Percentiles rank a stretch among this genome's conserved stretches.
Conservation (phyloP, 1,284 basidiomycete species). For the Rhizoctonia solani region DNA sequence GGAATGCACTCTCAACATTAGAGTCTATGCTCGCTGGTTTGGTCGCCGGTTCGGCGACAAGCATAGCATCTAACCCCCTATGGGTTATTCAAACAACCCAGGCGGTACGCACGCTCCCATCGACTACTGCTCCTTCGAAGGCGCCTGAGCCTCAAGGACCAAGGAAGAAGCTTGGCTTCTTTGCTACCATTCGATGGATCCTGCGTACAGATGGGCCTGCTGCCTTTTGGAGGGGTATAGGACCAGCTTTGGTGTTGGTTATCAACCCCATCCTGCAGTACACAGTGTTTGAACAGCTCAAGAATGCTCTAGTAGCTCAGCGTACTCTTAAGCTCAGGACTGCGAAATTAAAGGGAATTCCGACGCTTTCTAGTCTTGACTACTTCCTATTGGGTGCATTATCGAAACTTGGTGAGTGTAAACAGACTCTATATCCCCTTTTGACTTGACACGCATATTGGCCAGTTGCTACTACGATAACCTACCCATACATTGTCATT, state of each 20-base stretch:
- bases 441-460: constrained; percentile 11
- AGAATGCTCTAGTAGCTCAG: constrained; percentile 70
- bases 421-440: neutral
- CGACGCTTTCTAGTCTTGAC: constrained; percentile 75
- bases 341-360: constrained; percentile 45
- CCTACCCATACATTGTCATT: constrained; percentile 84
- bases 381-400: constrained; percentile 88
- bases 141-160: constrained; percentile 44
- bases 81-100: constrained; percentile 97
- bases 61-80: constrained; percentile 90
- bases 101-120: constrained; percentile 64
- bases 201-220: constrained; percentile 74
- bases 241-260: constrained; percentile 90
- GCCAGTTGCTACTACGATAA: constrained; percentile 71
- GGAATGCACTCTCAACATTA: constrained; percentile 72
- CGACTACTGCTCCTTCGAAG: constrained; percentile 31
- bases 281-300: constrained; percentile 85
- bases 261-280: constrained; percentile 93
- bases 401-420: constrained; percentile 73
- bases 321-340: constrained; percentile 60
- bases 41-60: constrained; percentile 89
- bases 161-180: constrained; percentile 63
- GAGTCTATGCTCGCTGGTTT: constrained; percentile 92
- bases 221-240: constrained; percentile 95
- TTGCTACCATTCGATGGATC: constrained; percentile 74